A percentile compares a stretch with the other conserved stretches of the same genome.
These are phyloP conservation scores for Monilinia laxa DNA, from an alignment of 2,329 filamentous ascomycete genomes.

Conservation along the genomic window DNA sequence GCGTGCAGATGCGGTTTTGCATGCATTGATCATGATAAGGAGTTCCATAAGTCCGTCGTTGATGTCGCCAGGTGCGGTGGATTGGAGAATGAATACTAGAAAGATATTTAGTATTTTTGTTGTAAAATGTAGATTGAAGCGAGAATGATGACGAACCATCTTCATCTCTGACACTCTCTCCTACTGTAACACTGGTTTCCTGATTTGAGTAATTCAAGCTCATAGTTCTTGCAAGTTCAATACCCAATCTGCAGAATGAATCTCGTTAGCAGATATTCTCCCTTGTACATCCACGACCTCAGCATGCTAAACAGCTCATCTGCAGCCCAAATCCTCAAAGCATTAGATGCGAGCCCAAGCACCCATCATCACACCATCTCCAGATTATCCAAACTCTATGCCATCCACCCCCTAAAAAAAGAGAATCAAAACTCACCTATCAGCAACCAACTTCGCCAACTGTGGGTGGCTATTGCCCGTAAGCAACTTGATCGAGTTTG, in stretches of 20 bases:
- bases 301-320: background rate
- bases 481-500: slow-evolving; percentile 72
- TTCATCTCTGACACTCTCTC: slow-evolving; percentile 94
- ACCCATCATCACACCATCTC: background rate
- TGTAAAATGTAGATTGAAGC: background rate
- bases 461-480: slow-evolving; percentile 74
- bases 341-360: background rate
- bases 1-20: slow-evolving; percentile 78
- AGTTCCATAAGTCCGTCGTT: slow-evolving; percentile 99
- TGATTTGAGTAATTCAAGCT: slow-evolving; percentile 84
- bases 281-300: slow-evolving; percentile 15
- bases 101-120: background rate
- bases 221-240: slow-evolving; percentile 76
- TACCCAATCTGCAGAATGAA: slow-evolving; percentile 59
- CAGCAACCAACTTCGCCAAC: slow-evolving; percentile 62
- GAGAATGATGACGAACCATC: slow-evolving; percentile 57
- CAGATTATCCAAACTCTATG: background rate
- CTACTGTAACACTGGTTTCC: slow-evolving; percentile 87
- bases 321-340: background rate
- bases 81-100: slow-evolving; percentile 90
- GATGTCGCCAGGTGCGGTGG: slow-evolving; percentile 90
- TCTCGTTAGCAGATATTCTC: slow-evolving; percentile 8
- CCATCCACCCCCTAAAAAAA: background rate
- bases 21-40: slow-evolving; percentile 97
- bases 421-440: slow-evolving; percentile 26